A percentile compares a stretch with the other conserved stretches of the same genome.
These are phyloP conservation scores for Fusarium marasasianum DNA, from an alignment of 2,329 filamentous ascomycete species.

Conservation along the genomic window DNA sequence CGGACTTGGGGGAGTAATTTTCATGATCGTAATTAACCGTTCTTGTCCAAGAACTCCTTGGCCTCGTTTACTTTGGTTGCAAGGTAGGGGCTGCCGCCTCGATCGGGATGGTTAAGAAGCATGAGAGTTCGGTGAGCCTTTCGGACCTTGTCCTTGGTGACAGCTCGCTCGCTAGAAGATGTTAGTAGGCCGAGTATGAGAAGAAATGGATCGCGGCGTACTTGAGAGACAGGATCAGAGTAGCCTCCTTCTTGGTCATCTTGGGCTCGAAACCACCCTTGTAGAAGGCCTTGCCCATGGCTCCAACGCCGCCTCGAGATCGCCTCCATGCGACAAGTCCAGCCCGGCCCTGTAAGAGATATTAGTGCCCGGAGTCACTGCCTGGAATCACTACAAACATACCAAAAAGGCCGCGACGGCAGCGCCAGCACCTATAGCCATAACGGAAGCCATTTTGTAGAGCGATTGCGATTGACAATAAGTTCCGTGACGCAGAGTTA, in stretches of 20 bases:
- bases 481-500: slow-evolving; percentile 20
- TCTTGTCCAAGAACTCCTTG: slow-evolving; percentile 93
- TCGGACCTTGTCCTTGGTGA: slow-evolving; percentile 93
- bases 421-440: slow-evolving; percentile 59
- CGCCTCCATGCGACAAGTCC: slow-evolving; percentile 89
- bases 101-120: slow-evolving; percentile 97
- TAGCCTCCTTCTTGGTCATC: slow-evolving; percentile 93
- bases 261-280: slow-evolving; percentile 97
- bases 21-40: slow-evolving; percentile 28
- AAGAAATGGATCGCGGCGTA: slow-evolving; percentile 53
- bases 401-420: slow-evolving; percentile 64
- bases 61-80: slow-evolving; percentile 99
- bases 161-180: slow-evolving; percentile 75
- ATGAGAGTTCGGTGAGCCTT: slow-evolving; percentile 96
- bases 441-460: slow-evolving; percentile 52
- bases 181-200: background rate
- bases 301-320: slow-evolving; percentile 79
- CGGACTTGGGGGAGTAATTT: slow-evolving; percentile 1
- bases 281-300: slow-evolving; percentile 91
- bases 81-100: slow-evolving; percentile 94
- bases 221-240: slow-evolving; percentile 90
- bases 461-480: background rate
- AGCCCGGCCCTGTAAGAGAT: slow-evolving; percentile 77
- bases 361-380: slow-evolving; percentile 9
- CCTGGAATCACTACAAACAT: slow-evolving; percentile 34